Conservation (phyloP, 495 filamentous ascomycete genomes). For the Neurospora terricola region DNA sequence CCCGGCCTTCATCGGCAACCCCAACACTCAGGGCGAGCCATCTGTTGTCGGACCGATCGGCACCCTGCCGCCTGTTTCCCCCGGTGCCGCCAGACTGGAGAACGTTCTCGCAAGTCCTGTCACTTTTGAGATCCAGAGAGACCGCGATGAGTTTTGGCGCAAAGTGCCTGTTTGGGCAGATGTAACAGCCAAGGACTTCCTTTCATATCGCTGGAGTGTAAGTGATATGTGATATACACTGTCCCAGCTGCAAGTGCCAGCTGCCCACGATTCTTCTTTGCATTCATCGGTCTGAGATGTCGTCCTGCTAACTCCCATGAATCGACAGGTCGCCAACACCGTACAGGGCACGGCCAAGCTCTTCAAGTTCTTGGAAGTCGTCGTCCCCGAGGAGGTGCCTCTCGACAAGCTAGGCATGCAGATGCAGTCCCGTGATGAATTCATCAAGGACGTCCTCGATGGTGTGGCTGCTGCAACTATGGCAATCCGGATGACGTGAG, state of each 20-base stretch:
- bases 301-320: neutral
- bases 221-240: constrained; percentile 8
- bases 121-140: neutral
- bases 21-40: neutral
- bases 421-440: constrained; percentile 36
- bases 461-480: constrained; percentile 43
- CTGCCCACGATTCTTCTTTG: neutral
- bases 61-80: neutral
- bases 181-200: constrained; percentile 32
- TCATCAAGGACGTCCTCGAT: constrained; percentile 40
- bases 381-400: constrained; percentile 38
- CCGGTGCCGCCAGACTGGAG: neutral
- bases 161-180: constrained; percentile 33
- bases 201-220: constrained; percentile 40
- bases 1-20: neutral
- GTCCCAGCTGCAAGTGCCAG: neutral
- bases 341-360: constrained; percentile 31
- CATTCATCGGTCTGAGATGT: neutral
- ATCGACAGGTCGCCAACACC: constrained; percentile 24
- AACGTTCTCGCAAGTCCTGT: constrained; percentile 1
- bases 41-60: neutral
- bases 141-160: constrained; percentile 32
- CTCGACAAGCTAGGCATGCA: constrained; percentile 13
- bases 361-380: constrained; percentile 29
- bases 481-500: constrained; percentile 41